Base-by-base conservation (phyloP, 176 grass and related monocot genomes). In the Tillandsia fasciculata region DNA sequence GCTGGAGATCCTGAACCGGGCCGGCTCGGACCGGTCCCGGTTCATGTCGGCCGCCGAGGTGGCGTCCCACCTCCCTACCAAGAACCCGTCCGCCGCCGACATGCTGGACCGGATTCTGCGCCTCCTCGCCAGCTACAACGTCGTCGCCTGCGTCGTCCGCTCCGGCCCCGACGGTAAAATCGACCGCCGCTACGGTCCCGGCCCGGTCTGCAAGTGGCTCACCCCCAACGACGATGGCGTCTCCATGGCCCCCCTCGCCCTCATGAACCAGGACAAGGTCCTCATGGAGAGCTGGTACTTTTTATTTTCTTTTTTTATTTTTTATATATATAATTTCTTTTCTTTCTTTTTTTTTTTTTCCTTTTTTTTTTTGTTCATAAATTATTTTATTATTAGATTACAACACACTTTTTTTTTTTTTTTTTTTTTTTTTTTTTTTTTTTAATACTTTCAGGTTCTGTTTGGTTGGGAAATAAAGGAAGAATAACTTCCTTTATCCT, bases 221-320 rank as follows among this genome's bases (percentile, higher is more conserved):
- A 91, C 92, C 7, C 84, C 84, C 54, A 96, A 96, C 64, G 81
- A 91, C 56, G 88, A 91, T 56, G 92, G 88, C 50, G 88, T 89
- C 49, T 96, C 92, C 85, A 91, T 96, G 92, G 88, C 92, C 1
- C 76, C 88, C n/a, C 72, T 91, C 52, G 73, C 70, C 52, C 86
- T 91, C 69, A 91, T 96, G 88, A 89, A 89, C 85, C 92, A 91
- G 78, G 92, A 96, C 72, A 91, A 96, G 81, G 67, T 96, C 64
- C 86, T 96, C 76, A 91, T 96, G 88, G 92, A 91, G 85, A 96
- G 92, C 81, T 96, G 92, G 92, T 91, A 59, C 57, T 0, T 2
- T 52, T 52, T 66, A 8, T n/a, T 66, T 50, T 11, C 20, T 20
- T 20, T 20, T 20, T 20, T 20, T n/a, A n/a, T n/a, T n/a, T 20